Conservation (phyloP, 192 early-diverging fungal species). For the Coemansia sp. region DNA sequence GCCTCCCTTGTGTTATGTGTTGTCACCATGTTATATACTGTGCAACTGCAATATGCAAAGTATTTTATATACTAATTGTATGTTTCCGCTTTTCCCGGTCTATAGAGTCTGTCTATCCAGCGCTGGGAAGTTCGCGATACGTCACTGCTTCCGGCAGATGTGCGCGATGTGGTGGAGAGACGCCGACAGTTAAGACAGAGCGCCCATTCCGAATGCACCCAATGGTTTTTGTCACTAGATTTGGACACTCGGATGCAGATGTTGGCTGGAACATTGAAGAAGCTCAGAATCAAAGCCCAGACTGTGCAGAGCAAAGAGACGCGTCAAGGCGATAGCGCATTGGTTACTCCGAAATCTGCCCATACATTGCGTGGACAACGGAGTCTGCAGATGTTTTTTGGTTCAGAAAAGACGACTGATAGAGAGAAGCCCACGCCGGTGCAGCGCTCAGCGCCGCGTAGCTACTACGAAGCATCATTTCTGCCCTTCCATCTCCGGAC, state of each 20-base stretch:
- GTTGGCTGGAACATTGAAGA: slow-evolving; percentile 30
- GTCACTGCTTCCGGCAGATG: slow-evolving; percentile 28
- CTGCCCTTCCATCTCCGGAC: slow-evolving; percentile 40
- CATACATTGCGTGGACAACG: slow-evolving; percentile 30
- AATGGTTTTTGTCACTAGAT: slow-evolving; percentile 30
- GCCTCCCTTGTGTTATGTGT: background rate
- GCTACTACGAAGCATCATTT: slow-evolving; percentile 43
- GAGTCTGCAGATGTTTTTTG: slow-evolving; percentile 50
- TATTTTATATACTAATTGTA: background rate
- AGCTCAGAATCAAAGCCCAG: slow-evolving; percentile 22
- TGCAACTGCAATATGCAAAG: background rate
- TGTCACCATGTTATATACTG: background rate
- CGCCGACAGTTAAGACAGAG: slow-evolving; percentile 19
- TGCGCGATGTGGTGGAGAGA: slow-evolving; percentile 26
- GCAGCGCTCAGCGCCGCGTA: background rate
- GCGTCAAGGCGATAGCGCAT: background rate
- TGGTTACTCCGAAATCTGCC: slow-evolving; percentile 7
- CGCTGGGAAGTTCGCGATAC: slow-evolving; percentile 50
- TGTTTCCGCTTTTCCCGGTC: background rate
- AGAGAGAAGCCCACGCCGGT: slow-evolving; percentile 1
- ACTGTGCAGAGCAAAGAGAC: background rate
- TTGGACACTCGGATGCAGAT: slow-evolving; percentile 18
- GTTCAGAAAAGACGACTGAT: slow-evolving; percentile 12
- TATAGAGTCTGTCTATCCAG: slow-evolving; percentile 25
- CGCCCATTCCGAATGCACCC: slow-evolving; percentile 25